These are phyloP conservation scores for Penicillium coffeae DNA, from an alignment of 495 filamentous ascomycete species.

Conservation along the genomic window DNA sequence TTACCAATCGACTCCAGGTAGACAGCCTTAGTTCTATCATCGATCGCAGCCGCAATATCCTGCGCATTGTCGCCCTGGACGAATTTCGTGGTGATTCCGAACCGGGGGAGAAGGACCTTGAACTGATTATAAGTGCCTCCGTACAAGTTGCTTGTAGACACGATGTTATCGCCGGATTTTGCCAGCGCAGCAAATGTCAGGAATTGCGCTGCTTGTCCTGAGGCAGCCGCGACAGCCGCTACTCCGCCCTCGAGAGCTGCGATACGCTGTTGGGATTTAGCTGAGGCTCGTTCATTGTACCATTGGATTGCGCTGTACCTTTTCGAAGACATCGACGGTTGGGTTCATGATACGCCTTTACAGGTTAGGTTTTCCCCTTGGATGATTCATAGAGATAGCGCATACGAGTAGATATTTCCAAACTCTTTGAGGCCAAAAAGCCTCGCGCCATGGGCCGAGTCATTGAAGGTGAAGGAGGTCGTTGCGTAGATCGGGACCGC, in stretches of 20 bases:
- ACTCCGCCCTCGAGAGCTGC: slow-evolving; percentile 93
- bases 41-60: slow-evolving; percentile 81
- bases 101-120: slow-evolving; percentile 83
- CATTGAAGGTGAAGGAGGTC: slow-evolving; percentile 91
- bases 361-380: neutral
- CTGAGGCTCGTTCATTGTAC: no score
- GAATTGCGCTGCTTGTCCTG: slow-evolving; percentile 94
- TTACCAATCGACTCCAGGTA: slow-evolving; percentile 97
- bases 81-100: slow-evolving; percentile 91
- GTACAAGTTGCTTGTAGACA: slow-evolving; percentile 89
- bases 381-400: neutral
- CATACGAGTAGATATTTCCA: slow-evolving; percentile 80
- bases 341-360: slow-evolving; percentile 92
- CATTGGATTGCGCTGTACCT: no score
- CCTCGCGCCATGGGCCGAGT: slow-evolving; percentile 92
- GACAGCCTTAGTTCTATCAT: slow-evolving; percentile 94
- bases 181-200: slow-evolving; percentile 84
- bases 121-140: slow-evolving; percentile 98
- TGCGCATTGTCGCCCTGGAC: slow-evolving; percentile 77
- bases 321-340: slow-evolving; percentile 96
- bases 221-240: slow-evolving; percentile 83
- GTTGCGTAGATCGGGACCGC: slow-evolving; percentile 97
- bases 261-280: no score
- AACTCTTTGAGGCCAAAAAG: slow-evolving; percentile 97
- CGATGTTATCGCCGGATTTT: slow-evolving; percentile 87